Evolutionary conservation across 228 moss, liverwort and hornwort genomes (phyloP), one percentile per base, ranked within the genome.

Genomic region (Sphagnum fallax): DNA sequence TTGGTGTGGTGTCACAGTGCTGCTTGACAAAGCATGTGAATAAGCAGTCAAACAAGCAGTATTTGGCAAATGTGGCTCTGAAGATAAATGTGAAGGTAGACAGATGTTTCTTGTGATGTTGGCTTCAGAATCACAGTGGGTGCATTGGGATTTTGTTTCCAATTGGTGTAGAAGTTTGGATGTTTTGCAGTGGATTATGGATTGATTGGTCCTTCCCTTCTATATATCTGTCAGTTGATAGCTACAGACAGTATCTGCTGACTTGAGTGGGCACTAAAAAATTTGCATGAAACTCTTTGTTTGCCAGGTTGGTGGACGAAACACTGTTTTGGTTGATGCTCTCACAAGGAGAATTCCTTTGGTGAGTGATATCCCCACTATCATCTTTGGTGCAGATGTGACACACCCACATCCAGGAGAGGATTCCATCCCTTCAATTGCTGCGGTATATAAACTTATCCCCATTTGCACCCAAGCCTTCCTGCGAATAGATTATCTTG

Each of bases 1-100:
- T 86, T 50, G 85, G 85, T 47, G 82, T 86, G 2, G 82, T 86
- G 2, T 86, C 85, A 0, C 85, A 86, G 61, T 86, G 85, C 13
- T 86, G 85, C 10, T 67, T 86, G 0, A 86, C 82, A 1, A 86
- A 86, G 66, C 85, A 86, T 13, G 85, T 86, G 0, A 82, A 69
- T 16, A 86, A 86, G n/a, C 77, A 76, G 79, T 32, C 32, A 32
- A 86, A 74, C 70, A 81, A 81, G 58, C 85, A 86, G 66, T 86
- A 86, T n/a, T 75, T 86, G 5, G 85, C 85, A 0, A 86, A 86
- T 52, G 85, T 86, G 0, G 85, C 85, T 9, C 65, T 86, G 15
- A 86, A 86, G 50, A 86, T 86, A 8, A 86, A 86, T 65, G 85
- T 86, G 8, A 86, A 67, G 32, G 32, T 32, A 32, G 32, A 32